These are phyloP conservation scores for Eucalyptus rudis DNA, from an alignment of 345 rosid genomes.

Conservation along the genomic window DNA sequence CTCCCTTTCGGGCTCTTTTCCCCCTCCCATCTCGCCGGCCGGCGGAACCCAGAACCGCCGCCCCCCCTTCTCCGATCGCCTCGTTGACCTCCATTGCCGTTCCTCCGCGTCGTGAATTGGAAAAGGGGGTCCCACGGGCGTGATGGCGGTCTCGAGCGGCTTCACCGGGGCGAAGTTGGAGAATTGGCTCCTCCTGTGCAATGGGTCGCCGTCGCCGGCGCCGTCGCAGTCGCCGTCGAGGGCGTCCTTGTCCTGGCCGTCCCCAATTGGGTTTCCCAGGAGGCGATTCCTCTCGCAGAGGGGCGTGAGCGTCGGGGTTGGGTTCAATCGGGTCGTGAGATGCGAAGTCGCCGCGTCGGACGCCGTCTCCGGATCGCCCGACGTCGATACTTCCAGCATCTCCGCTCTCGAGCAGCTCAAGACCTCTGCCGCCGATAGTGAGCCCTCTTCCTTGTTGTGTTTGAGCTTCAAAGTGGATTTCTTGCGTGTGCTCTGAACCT, in stretches of 20 bases:
- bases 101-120: neutral
- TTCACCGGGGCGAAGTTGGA: slow-evolving; percentile 4
- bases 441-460: neutral
- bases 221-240: neutral
- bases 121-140: neutral
- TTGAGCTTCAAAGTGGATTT: neutral
- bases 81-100: neutral
- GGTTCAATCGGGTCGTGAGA: neutral
- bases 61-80: neutral
- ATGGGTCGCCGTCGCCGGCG: neutral
- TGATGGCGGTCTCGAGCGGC: slow-evolving; percentile 7
- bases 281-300: neutral
- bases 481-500: neutral
- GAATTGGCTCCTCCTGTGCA: neutral
- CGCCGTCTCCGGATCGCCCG: neutral
- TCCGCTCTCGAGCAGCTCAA: slow-evolving; percentile 42
- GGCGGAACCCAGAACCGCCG: neutral
- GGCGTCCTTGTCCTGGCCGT: neutral
- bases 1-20: neutral
- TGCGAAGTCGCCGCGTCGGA: neutral
- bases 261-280: neutral
- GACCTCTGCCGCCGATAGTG: neutral
- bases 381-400: slow-evolving; percentile 20
- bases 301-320: neutral
- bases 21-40: neutral